Evolutionary conservation across 2,329 filamentous ascomycete species (phyloP).

Genomic region (Ophiocordyceps sinensis): DNA sequence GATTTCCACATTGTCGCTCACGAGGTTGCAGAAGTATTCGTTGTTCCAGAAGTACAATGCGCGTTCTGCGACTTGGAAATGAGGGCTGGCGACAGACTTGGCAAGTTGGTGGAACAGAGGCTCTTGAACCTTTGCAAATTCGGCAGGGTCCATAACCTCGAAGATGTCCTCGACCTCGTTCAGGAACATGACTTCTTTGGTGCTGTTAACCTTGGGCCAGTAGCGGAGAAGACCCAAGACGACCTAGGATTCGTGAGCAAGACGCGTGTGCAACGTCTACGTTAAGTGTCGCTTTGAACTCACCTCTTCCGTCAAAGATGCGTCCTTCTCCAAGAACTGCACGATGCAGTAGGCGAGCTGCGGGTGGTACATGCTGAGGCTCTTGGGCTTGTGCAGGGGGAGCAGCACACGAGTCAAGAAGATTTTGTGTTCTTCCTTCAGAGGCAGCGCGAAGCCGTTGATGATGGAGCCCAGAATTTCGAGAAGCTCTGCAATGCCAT

Average conservation of each 20-base stretch:
- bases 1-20: slow-evolving; percentile 97
- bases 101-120: slow-evolving; percentile 93
- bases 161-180: slow-evolving; percentile 99
- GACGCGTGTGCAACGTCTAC: neutral
- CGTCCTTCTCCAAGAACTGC: slow-evolving; percentile 96
- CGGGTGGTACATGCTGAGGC: slow-evolving; percentile 98
- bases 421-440: slow-evolving; percentile 98
- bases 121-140: slow-evolving; percentile 97
- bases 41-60: slow-evolving; percentile 99
- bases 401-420: slow-evolving; percentile 89
- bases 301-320: slow-evolving; percentile 91
- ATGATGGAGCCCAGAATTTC: slow-evolving; percentile 98
- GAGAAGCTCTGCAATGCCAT: slow-evolving; percentile 89
- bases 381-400: slow-evolving; percentile 95
- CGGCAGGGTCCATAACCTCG: slow-evolving; percentile 97
- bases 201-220: slow-evolving; percentile 99
- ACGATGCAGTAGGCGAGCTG: slow-evolving; percentile 98
- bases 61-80: slow-evolving; percentile 96
- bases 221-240: slow-evolving; percentile 89
- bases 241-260: slow-evolving; percentile 37
- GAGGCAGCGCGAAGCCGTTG: slow-evolving; percentile 89
- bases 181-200: slow-evolving; percentile 98
- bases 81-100: slow-evolving; percentile 94
- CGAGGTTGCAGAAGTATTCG: slow-evolving; percentile 98
- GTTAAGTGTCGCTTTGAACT: slow-evolving; percentile 10